Percentiles rank a stretch among this genome's conserved stretches.
Conservation (phyloP, 352 stramenopile genomes). For the Pilasporangium apinafurcum region DNA sequence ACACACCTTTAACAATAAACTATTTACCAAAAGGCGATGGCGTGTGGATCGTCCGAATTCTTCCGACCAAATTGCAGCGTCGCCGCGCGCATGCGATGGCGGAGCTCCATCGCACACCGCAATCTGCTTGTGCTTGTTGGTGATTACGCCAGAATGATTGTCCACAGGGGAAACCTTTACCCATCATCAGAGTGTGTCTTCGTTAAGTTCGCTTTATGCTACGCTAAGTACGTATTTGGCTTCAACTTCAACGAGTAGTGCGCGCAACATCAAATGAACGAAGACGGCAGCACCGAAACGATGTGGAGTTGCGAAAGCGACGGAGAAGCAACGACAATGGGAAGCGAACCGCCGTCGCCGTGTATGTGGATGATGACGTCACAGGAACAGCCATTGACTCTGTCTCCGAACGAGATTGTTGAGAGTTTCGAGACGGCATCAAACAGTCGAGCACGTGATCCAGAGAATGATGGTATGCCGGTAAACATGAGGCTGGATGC, state of each 20-base stretch:
- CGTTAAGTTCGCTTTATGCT: background rate
- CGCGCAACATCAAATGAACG: background rate
- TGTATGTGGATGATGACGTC: constrained; percentile 16
- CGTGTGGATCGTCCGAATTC: constrained; percentile 26
- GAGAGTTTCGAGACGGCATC: too few species aligned
- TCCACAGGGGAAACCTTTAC: too few species aligned
- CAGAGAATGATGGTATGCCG: too few species aligned
- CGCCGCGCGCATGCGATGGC: constrained; percentile 37
- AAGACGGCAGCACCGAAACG: background rate
- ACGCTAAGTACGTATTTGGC: background rate
- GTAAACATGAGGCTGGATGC: too few species aligned
- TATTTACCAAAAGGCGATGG: constrained; percentile 55
- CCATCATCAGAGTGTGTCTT: background rate
- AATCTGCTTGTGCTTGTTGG: background rate
- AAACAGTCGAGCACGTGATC: too few species aligned
- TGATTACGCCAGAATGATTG: too few species aligned
- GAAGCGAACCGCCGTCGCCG: constrained; percentile 21
- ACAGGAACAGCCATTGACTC: background rate
- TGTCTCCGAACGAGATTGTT: too few species aligned
- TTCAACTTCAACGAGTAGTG: constrained; percentile 15
- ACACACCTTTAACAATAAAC: background rate
- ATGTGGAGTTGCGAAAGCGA: constrained; percentile 14
- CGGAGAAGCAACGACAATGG: constrained; percentile 29
- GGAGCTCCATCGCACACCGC: constrained; percentile 42
- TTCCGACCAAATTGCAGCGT: constrained; percentile 48